Base-by-base conservation (phyloP, 768 basidiomycete genomes). In the Xerocomellus amylosporus region DNA sequence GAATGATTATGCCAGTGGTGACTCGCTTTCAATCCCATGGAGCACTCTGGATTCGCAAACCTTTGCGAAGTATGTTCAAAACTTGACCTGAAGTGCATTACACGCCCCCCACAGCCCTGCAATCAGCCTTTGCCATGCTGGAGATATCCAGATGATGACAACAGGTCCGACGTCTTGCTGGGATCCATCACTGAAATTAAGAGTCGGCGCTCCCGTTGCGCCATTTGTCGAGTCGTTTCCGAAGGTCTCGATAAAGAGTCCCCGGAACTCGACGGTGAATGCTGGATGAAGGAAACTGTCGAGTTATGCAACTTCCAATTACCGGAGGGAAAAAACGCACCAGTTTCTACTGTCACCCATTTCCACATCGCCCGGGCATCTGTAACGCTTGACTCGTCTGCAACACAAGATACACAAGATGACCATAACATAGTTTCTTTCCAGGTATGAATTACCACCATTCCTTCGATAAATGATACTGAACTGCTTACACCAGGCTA, bases 181-280 rank as follows among this genome's bases (percentile, higher is more conserved):
- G 33, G 60, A 30, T 48, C 52, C 22, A n/a, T 53, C 20, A 40
- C 40, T 37, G 51, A 50, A 31, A 53, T 62, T 48, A 62, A 50
- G 37, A 2, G 24, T 15, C 60, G 60, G 31, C 51, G 60, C 13
- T 47, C 15, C 0, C 14, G 36, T 22, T 61, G 60, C 43, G 55
- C 44, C 13, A 20, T 62, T 33, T 61, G 60, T 41, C 31, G 12
- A 14, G 45, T 62, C 17, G 19, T 62, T 19, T 37, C 60, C 2
- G 55, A 58, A 22, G 2, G 46, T 8, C 20, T 62, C 40, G 49
- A 58, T n/a, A 28, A 54, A 5, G 60, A 62, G 30, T 52, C 52
- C 2, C 14, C 51, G 12, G 38, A 36, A 6, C 56, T 58, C 20
- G 3, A 22, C 17, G 61, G 61, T 10, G 17, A 43, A 39, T 63